These are phyloP conservation scores for Candida alai DNA, from an alignment of 805 yeast species.

Conservation along the genomic window DNA sequence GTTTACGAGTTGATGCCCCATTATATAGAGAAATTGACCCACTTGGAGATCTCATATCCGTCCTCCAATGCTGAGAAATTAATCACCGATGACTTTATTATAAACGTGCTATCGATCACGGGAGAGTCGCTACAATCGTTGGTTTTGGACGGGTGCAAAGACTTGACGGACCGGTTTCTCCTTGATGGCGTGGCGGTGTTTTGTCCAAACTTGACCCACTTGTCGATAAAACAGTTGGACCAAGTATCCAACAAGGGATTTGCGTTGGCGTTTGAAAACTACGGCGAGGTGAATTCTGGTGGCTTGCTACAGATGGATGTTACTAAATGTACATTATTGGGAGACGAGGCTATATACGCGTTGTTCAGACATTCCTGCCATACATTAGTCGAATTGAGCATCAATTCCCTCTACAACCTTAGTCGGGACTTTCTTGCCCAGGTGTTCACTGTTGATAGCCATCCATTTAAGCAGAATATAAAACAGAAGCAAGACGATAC, in stretches of 20 bases:
- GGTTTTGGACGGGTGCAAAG: slow-evolving; percentile 68
- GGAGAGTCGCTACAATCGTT: slow-evolving; percentile 61
- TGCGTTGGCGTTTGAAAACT: slow-evolving; percentile 51
- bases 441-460: slow-evolving; percentile 36
- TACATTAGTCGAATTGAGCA: slow-evolving; percentile 63
- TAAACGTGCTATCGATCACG: slow-evolving; percentile 54
- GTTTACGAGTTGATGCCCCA: slow-evolving; percentile 65
- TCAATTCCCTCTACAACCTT: slow-evolving; percentile 69
- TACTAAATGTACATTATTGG: slow-evolving; percentile 61
- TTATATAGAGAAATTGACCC: slow-evolving; percentile 49
- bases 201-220: slow-evolving; percentile 50
- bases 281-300: slow-evolving; percentile 43
- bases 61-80: slow-evolving; percentile 59
- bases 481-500: slow-evolving; percentile 6
- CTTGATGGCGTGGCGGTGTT: slow-evolving; percentile 56
- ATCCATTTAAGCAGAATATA: slow-evolving; percentile 11
- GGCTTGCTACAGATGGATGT: slow-evolving; percentile 62
- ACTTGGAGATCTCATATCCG: slow-evolving; percentile 57
- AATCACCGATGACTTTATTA: slow-evolving; percentile 62
- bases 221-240: slow-evolving; percentile 59
- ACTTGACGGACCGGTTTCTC: slow-evolving; percentile 61
- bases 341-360: slow-evolving; percentile 59
- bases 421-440: slow-evolving; percentile 48
- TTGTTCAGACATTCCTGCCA: slow-evolving; percentile 58
- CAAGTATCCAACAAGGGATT: slow-evolving; percentile 70